A percentile compares a stretch with the other conserved stretches of the same genome.
Evolutionary conservation across 2,329 filamentous ascomycete species (phyloP).

Genomic region (Mycocentrospora acerina): DNA sequence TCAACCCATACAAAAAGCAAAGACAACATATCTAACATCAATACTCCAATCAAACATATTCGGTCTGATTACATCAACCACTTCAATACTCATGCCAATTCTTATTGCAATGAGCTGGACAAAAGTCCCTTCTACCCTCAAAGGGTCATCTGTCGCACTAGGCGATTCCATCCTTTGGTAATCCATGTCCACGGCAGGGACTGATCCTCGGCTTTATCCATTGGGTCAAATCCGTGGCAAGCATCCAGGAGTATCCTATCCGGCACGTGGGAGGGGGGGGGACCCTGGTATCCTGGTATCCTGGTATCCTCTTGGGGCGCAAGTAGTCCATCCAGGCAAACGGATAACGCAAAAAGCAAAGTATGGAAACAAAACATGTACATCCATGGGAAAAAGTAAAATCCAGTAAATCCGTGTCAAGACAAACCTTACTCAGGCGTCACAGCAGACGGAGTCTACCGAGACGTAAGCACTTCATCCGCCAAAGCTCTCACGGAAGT

Average conservation of each 20-base stretch:
- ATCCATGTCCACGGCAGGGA: conserved; percentile 29
- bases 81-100: conserved; percentile 25
- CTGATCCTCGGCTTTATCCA: conserved; percentile 19
- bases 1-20: too few relatives aligned
- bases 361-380: conserved; percentile 22
- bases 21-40: too few relatives aligned
- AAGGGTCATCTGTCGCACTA: conserved; percentile 19
- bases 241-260: conserved; percentile 27
- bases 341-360: conserved; percentile 24
- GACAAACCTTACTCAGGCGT: conserved; percentile 35
- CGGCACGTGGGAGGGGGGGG: conserved; percentile 24
- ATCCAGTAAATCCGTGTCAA: conserved; percentile 20
- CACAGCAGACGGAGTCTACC: conserved; percentile 20
- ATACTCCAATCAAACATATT: conserved; percentile 15
- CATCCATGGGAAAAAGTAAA: conserved; percentile 17
- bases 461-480: conserved; percentile 30
- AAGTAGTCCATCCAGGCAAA: conserved; percentile 23
- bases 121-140: conserved; percentile 18
- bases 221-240: conserved; percentile 16
- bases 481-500: conserved; percentile 34
- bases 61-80: conserved; percentile 25
- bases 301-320: conserved; percentile 25
- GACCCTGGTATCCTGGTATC: too few relatives aligned
- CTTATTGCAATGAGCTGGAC: conserved; percentile 28
- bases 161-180: conserved; percentile 20